Evolutionary conservation across 2,329 filamentous ascomycete species (phyloP), one percentile per base, ranked within the genome.

Genomic region (Sclerotinia spermophila): DNA sequence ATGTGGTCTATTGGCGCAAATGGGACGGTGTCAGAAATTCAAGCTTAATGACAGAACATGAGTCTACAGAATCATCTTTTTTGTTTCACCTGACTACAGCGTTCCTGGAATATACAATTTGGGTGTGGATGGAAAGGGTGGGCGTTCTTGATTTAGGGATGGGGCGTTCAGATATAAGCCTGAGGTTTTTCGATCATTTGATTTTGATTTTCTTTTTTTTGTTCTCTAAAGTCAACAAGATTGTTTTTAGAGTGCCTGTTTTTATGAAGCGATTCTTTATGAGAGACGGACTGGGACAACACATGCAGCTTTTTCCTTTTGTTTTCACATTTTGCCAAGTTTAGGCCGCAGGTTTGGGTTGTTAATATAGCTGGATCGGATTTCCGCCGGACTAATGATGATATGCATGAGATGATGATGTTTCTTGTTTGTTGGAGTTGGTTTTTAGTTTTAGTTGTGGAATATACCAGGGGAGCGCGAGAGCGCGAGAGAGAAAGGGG

Each of bases 331-430:
- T 51, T 65, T 10, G 38, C 48, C 48, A 40, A 65, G 33, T 53
- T 30, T 30, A 33, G 61, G 27, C 27, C 15, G 33, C 33, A 40
- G 62, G 45, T 48, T 53, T 53, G 45, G 45, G 27, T 51, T 53
- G 33, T 53, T 53, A 53, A 65, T 53, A 53, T 40, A 48, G 33
- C 51, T 53, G 44, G 45, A 53, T 53, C 45, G 48, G n/a, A 53
- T 53, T 53, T 17, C 17, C 19, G 45, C 38, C 40, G 35, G 24
- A 8, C 45, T 53, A 45, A 65, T 53, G 62, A 65, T 51, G 35
- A n/a, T 24, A 48, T 48, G 61, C 62, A 65, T 65, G 45, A 65
- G 45, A 27, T 40, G 62, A 65, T 65, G 45, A 38, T n/a, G 56
- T 40, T 15, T 19, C 17, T 40, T 27, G 48, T 61, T 53, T 53